phyloP scores from a whole-genome alignment of 495 filamentous ascomycete species.

The Trichodelitschia bisporula region DNA sequence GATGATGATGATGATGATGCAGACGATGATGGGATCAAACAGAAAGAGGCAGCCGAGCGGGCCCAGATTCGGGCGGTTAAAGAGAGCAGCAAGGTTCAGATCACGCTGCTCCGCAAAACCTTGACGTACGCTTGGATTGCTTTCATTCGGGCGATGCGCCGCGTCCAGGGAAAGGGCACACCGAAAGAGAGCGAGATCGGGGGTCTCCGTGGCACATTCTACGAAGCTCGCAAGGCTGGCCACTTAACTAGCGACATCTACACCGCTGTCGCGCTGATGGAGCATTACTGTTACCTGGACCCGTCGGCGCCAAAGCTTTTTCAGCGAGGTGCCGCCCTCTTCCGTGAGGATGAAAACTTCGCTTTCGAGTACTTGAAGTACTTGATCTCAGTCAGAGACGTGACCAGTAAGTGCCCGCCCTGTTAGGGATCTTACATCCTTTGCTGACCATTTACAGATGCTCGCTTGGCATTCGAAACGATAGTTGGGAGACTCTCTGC shows the following conservation, averaged over 20 bases:
- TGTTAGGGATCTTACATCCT: neutral
- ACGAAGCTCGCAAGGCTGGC: slow-evolving; percentile 61
- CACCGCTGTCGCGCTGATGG: slow-evolving; percentile 70
- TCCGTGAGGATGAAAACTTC: slow-evolving; percentile 77
- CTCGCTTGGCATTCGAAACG: slow-evolving; percentile 81
- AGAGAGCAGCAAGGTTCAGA: slow-evolving; percentile 43
- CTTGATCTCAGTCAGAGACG: slow-evolving; percentile 69
- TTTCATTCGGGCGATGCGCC: slow-evolving; percentile 76
- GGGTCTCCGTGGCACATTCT: slow-evolving; percentile 65
- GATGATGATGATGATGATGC: slow-evolving; percentile 30
- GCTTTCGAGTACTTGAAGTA: slow-evolving; percentile 88
- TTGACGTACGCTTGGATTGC: slow-evolving; percentile 88
- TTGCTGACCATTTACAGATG: slow-evolving; percentile 30
- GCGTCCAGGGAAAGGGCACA: slow-evolving; percentile 84
- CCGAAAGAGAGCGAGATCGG: slow-evolving; percentile 33
- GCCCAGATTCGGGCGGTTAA: slow-evolving; percentile 44
- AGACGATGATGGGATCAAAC: slow-evolving; percentile 26
- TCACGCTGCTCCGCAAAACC: slow-evolving; percentile 43
- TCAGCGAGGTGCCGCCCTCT: slow-evolving; percentile 75
- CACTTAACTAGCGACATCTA: slow-evolving; percentile 85
- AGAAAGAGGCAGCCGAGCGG: slow-evolving; percentile 10
- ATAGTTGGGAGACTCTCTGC: slow-evolving; percentile 53
- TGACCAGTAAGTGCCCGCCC: slow-evolving; percentile 46
- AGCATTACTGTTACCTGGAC: slow-evolving; percentile 90
- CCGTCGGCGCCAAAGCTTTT: slow-evolving; percentile 80